phyloP scores from a whole-genome alignment of 1,139 yeast genomes.

The Nematodospora anomalae region DNA sequence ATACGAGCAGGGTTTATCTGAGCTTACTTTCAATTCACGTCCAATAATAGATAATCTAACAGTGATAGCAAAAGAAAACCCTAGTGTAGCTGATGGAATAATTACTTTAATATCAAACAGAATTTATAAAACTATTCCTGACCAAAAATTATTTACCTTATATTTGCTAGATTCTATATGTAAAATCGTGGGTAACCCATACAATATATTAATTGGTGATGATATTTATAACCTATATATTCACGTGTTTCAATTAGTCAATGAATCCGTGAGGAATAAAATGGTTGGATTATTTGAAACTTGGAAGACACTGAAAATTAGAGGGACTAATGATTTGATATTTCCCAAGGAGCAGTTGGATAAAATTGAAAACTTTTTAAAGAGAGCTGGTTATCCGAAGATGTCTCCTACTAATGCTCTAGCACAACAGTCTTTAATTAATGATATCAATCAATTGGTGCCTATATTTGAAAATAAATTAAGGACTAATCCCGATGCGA shows the following conservation, averaged over 20 bases:
- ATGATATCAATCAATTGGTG: conserved; percentile 45
- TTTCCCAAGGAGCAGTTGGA: conserved; percentile 72
- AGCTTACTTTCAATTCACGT: conserved; percentile 82
- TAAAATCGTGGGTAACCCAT: conserved; percentile 87
- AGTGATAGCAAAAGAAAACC: conserved; percentile 83
- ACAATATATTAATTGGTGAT: conserved; percentile 69
- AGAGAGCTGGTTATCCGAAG: conserved; percentile 35
- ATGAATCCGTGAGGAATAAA: conserved; percentile 71
- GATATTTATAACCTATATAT: conserved; percentile 69
- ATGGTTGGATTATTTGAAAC: conserved; percentile 78
- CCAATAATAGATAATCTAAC: conserved; percentile 88
- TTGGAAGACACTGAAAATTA: conserved; percentile 66
- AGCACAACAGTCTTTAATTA: conserved; percentile 30
- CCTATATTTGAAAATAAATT: conserved; percentile 38
- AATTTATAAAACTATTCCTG: conserved; percentile 59
- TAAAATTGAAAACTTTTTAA: conserved; percentile 71
- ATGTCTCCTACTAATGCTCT: background rate
- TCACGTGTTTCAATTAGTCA: conserved; percentile 74
- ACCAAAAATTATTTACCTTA: conserved; percentile 77
- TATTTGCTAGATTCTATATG: conserved; percentile 91
- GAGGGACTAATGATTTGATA: conserved; percentile 63
- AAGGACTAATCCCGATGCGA: conserved; percentile 32
- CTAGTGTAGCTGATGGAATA: conserved; percentile 73
- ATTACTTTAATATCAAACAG: conserved; percentile 69
- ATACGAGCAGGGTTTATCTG: conserved; percentile 65